phyloP scores from a whole-genome alignment of 1,284 basidiomycete species.

The Flammula alnicola region DNA sequence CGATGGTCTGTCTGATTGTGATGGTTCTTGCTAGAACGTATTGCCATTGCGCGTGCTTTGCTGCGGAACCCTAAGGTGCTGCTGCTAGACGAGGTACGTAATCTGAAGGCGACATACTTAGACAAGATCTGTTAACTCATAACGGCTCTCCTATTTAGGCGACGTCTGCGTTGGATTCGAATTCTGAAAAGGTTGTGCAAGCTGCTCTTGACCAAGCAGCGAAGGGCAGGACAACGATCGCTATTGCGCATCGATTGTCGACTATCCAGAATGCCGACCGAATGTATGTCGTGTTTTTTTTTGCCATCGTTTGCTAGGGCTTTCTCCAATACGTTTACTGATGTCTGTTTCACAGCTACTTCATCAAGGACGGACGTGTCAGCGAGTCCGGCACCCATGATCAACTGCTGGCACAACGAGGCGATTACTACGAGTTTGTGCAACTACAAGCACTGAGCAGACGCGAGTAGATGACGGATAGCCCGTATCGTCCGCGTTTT shows the following conservation, averaged over 20 bases:
- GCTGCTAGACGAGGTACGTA: slow-evolving; percentile 74
- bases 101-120: slow-evolving; percentile 4
- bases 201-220: slow-evolving; percentile 91
- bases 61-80: slow-evolving; percentile 94
- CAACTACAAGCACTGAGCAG: slow-evolving; percentile 80
- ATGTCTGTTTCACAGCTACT: slow-evolving; percentile 62
- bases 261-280: slow-evolving; percentile 94
- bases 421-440: slow-evolving; percentile 88
- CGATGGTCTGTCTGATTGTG: slow-evolving; percentile 5
- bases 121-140: slow-evolving; percentile 9
- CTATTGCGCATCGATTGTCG: slow-evolving; percentile 92
- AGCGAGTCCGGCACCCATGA: slow-evolving; percentile 90
- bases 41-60: slow-evolving; percentile 96
- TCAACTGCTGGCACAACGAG: slow-evolving; percentile 72
- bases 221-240: slow-evolving; percentile 88
- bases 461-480: slow-evolving; percentile 39
- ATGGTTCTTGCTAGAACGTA: slow-evolving; percentile 76
- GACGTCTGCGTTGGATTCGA: slow-evolving; percentile 94
- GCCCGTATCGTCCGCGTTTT: not conserved
- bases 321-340: slow-evolving; percentile 21
- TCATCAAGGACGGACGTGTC: slow-evolving; percentile 89
- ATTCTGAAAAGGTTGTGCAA: slow-evolving; percentile 94
- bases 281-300: no score
- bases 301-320: slow-evolving; percentile 38
- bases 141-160: slow-evolving; percentile 47